These are phyloP conservation scores for Scutellaria galericulata DNA, from an alignment of 257 asterid species.

Conservation along the genomic window DNA sequence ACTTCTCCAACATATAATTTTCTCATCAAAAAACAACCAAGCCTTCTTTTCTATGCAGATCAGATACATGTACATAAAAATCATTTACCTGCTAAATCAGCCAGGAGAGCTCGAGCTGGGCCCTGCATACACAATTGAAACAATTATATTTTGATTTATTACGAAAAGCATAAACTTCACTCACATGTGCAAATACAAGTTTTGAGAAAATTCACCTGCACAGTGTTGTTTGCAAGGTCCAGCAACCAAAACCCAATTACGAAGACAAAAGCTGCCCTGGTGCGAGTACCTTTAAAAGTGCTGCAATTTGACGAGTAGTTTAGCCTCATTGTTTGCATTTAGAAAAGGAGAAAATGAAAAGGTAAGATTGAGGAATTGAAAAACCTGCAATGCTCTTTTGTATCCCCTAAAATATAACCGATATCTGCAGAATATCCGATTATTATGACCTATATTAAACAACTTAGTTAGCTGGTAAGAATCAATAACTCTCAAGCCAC, in stretches of 20 bases:
- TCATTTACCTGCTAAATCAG: constrained; percentile 88
- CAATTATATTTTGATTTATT: constrained; percentile 17
- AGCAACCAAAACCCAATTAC: constrained; percentile 98
- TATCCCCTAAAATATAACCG: constrained; percentile 93
- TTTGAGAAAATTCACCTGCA: constrained; percentile 69
- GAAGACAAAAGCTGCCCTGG: constrained; percentile 90
- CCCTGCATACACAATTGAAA: constrained; percentile 58
- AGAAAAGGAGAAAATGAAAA: constrained; percentile 30
- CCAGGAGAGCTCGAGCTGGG: constrained; percentile 99
- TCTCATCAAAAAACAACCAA: constrained; percentile 22
- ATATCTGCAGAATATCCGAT: constrained; percentile 99
- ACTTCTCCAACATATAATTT: constrained; percentile 1
- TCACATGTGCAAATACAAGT: not conserved
- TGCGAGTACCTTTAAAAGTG: constrained; percentile 95
- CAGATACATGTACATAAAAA: not conserved
- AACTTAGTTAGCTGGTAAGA: constrained; percentile 48
- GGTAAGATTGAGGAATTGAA: constrained; percentile 32
- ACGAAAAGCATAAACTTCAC: constrained; percentile 15
- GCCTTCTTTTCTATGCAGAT: not conserved
- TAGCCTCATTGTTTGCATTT: constrained; percentile 33
- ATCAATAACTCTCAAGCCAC: constrained; percentile 20
- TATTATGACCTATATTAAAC: constrained; percentile 75
- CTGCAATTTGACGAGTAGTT: constrained; percentile 61
- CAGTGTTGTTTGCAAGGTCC: constrained; percentile 99
- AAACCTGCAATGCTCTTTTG: constrained; percentile 99